Conservation (phyloP, 2,329 filamentous ascomycete species). For the Malbranchea cinnamomea region DNA sequence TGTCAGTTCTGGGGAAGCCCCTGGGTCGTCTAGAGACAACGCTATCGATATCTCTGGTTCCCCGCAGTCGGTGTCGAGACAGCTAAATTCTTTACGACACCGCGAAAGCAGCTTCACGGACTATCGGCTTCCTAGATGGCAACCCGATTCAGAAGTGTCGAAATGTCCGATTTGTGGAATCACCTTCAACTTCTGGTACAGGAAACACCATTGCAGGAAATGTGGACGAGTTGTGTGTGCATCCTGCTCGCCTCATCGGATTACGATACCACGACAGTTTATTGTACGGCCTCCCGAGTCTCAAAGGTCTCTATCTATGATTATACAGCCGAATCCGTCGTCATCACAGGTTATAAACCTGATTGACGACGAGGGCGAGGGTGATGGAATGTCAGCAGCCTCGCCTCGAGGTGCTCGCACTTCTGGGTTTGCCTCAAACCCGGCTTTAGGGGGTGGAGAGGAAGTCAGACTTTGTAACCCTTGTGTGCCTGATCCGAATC, state of each 20-base stretch:
- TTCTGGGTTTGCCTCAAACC: slow-evolving; percentile 23
- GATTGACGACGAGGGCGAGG: slow-evolving; percentile 22
- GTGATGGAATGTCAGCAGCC: not conserved
- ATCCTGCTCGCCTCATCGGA: slow-evolving; percentile 80
- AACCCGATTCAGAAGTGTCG: slow-evolving; percentile 69
- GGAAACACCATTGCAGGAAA: slow-evolving; percentile 94
- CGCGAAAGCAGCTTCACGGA: slow-evolving; percentile 16
- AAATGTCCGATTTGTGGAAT: slow-evolving; percentile 71
- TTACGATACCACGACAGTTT: slow-evolving; percentile 85
- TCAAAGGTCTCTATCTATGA: slow-evolving; percentile 26
- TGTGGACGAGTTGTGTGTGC: slow-evolving; percentile 87
- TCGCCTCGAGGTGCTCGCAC: not conserved
- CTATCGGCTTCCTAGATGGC: slow-evolving; percentile 62
- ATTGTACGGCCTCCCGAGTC: slow-evolving; percentile 63
- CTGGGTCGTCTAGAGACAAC: slow-evolving; percentile 19
- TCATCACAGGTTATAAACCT: slow-evolving; percentile 33
- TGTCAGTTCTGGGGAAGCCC: slow-evolving; percentile 4
- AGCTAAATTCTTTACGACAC: slow-evolving; percentile 14
- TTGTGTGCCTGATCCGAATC: slow-evolving; percentile 56
- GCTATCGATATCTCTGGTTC: slow-evolving; percentile 21
- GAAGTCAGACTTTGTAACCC: slow-evolving; percentile 58
- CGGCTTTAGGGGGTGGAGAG: slow-evolving; percentile 47
- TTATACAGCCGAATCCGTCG: slow-evolving; percentile 27
- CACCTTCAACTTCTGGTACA: slow-evolving; percentile 68
- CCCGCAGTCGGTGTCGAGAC: slow-evolving; percentile 8